Conservation (phyloP, 345 rosid genomes). For the Arabis alpina region DNA sequence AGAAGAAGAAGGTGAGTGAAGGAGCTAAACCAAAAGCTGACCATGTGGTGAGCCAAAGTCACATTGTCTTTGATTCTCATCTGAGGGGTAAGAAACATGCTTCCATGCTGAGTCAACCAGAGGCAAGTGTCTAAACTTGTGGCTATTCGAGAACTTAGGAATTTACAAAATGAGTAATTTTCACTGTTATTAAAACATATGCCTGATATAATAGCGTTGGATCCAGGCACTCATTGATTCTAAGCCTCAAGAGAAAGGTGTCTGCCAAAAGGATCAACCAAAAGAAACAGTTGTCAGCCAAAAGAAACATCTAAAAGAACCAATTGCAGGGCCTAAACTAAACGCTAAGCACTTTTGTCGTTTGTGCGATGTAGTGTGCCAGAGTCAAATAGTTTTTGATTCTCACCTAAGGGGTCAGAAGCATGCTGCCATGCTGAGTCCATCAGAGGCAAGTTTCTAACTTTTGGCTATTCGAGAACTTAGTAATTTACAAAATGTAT, state of each 20-base stretch:
- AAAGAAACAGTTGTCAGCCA: slow-evolving; percentile 2
- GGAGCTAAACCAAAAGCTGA: slow-evolving; percentile 7
- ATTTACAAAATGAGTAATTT: slow-evolving; percentile 39
- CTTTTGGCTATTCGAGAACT: slow-evolving; percentile 47
- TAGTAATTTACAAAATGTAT: slow-evolving; percentile 31
- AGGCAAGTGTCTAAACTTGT: slow-evolving; percentile 36
- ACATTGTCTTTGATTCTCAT: slow-evolving; percentile 8
- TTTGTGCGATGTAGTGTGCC: slow-evolving; percentile 28
- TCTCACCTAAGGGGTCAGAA: slow-evolving; percentile 23
- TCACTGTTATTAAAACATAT: slow-evolving; percentile 25
- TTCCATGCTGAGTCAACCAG: slow-evolving; percentile 10
- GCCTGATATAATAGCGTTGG: too few relatives aligned
- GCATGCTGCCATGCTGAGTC: slow-evolving; percentile 13
- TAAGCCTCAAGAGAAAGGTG: slow-evolving; percentile 52
- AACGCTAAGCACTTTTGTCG: too few relatives aligned
- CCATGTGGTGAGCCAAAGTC: slow-evolving; percentile 16
- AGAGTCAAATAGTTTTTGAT: slow-evolving; percentile 21
- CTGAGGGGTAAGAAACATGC: slow-evolving; percentile 20
- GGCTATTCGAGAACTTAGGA: slow-evolving; percentile 47
- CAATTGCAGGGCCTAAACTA: slow-evolving; percentile 42
- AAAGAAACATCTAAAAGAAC: slow-evolving; percentile 32
- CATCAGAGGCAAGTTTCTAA: slow-evolving; percentile 33
- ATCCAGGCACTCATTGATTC: slow-evolving; percentile 50
- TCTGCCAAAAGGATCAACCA: slow-evolving; percentile 50
- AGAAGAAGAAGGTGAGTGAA: slow-evolving; percentile 16